A percentile compares a stretch with the other conserved stretches of the same genome.
Conservation (phyloP, 1,284 basidiomycete genomes). For the Ganoderma resinaceum region DNA sequence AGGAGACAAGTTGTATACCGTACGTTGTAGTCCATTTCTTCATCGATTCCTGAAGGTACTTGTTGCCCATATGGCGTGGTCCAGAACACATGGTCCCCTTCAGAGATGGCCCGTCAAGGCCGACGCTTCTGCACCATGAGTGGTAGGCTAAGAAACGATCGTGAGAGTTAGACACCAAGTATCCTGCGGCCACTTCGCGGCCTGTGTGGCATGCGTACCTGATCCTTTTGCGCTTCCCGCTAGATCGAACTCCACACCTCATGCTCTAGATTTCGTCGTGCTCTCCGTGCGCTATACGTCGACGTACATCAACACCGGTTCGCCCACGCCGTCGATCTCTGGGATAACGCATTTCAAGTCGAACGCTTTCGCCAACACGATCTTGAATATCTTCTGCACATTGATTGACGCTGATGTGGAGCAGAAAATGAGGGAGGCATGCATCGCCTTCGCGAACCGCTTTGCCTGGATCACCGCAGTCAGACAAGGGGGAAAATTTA, state of each 20-base stretch:
- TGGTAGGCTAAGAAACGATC: slow-evolving; percentile 17
- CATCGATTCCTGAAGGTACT: slow-evolving; percentile 23
- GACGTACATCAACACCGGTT: slow-evolving; percentile 91
- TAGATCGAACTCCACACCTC: slow-evolving; percentile 25
- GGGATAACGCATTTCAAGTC: slow-evolving; percentile 96
- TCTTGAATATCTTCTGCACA: slow-evolving; percentile 99
- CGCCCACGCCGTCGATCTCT: slow-evolving; percentile 94
- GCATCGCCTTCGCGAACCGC: slow-evolving; percentile 97
- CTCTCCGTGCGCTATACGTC: slow-evolving; percentile 65
- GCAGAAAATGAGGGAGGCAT: slow-evolving; percentile 97
- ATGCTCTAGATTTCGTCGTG: slow-evolving; percentile 19
- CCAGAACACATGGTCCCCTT: slow-evolving; percentile 26
- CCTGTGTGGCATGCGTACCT: slow-evolving; percentile 14
- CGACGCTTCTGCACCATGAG: slow-evolving; percentile 18
- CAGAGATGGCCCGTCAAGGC: slow-evolving; percentile 20
- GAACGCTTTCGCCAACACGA: slow-evolving; percentile 89
- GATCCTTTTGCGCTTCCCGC: slow-evolving; percentile 31
- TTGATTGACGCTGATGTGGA: slow-evolving; percentile 98
- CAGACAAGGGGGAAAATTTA: slow-evolving; percentile 9
- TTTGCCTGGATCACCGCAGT: slow-evolving; percentile 67
- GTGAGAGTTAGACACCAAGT: slow-evolving; percentile 17
- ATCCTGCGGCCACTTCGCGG: not conserved
- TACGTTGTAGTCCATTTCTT: slow-evolving; percentile 28
- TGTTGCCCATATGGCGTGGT: slow-evolving; percentile 29
- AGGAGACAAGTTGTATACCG: slow-evolving; percentile 22